Evolutionary conservation across 495 filamentous ascomycete genomes (phyloP), one percentile per base, ranked within the genome.

Genomic region (Xylaria grammica): DNA sequence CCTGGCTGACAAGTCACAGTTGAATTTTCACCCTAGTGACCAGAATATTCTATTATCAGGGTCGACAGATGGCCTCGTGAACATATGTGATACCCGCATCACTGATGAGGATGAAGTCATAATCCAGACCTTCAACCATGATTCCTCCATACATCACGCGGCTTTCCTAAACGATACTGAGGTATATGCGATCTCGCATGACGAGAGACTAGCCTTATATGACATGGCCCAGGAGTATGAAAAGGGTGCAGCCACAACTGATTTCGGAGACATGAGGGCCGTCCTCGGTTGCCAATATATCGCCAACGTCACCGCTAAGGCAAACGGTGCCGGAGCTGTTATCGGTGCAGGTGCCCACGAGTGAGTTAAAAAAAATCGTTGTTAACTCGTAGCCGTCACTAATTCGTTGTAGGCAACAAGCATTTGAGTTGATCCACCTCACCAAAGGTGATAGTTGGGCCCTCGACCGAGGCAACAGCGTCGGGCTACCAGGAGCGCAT

Each of bases 21-120:
- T 96, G 11, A 84, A 87, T 75, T 92, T 90, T 70, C 89, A 94
- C 77, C 89, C 89, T 44, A 82, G 75, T 40, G 76, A 77, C 34
- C 82, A 85, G 36, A 78, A 84, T 55, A 80, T 90, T 32, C 82
- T 97, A 15, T 82, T 97, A 20, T 93, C 92, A 32, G 93, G 92
- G 63, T 93, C 91, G 56, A 97, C 93, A n/a, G 95, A 99, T 79
- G 91, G 91, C 15, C 85, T 97, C 0, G 84, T 97, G 59, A 96
- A 93, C 70, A 79, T 97, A 51, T 96, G 90, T 77, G 87, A 97
- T 73, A 89, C 85, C 15, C 81, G 79, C 20, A 85, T 92, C 40
- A 72, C 84, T 26, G 92, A 94, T 69, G 92, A 96, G 71, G 93
- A 97, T 71, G 92, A 97, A 22, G 90, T 93, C 0, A 79, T 97